Evolutionary conservation across 306 rosid genomes (phyloP), one percentile per base, ranked within the genome.

Genomic region (Senna siamea): DNA sequence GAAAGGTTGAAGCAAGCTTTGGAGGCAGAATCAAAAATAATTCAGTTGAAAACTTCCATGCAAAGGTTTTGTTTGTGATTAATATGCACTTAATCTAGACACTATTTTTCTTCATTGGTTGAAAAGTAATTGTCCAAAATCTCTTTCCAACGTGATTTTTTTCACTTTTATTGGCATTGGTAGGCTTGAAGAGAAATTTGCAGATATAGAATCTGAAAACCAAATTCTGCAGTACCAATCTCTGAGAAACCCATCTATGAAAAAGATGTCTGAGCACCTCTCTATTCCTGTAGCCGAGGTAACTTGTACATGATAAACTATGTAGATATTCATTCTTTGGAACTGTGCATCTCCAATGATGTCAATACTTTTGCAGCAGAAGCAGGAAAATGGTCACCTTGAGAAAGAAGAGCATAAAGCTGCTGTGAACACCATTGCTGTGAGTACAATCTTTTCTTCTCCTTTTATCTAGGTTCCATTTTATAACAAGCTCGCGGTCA

Each of bases 1-100:
- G 95, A 91, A 73, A 85, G 95, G 82, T 81, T 91, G 87, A 89
- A 89, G 80, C 92, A 91, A 79, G 97, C 97, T 52, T 77, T 83
- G 76, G 97, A 89, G 41, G 95, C 97, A 30, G 97, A 91, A 72
- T 82, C 97, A 12, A 87, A 89, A 82, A 80, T 91, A 52, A 51
- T 87, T 76, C 84, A 89, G 79, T 70, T 91, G 70, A 91, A 89
- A 87, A 89, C 95, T 28, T 73, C 88, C 23, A 91, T 91, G 90
- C 97, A 91, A 72, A 91, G 95, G 97, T 91, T 72, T 80, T 71
- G 51, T 30, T 73, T 18, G 34, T 81, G 46, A 38, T 43, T 53
- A 20, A 58, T 56, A 67, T 55, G 0, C 40, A 37, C 30, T 26
- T 26, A 26, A 26, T 26, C 3, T 1, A 30, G 38, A 15, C 30